Base-by-base conservation (phyloP, 768 basidiomycete species). In the Kwoniella sp. region DNA sequence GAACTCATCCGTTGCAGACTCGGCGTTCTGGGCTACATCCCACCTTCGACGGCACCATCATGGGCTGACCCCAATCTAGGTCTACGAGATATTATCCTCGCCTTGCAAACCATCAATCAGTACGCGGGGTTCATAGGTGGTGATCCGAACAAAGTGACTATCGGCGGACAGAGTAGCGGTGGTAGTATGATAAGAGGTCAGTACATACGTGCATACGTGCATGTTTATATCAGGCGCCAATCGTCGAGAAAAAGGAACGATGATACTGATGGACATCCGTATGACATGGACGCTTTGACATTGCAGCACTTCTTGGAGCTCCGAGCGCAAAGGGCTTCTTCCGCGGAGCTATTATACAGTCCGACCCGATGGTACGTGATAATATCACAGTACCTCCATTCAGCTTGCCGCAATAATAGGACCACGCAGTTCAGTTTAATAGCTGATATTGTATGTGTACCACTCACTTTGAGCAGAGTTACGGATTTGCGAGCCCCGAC, bases 91-190 rank as follows among this genome's bases (percentile, higher is more conserved):
- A 71, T 85, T 40, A 92, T 92, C 74, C 84, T 89, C 12, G 92
- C 85, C 12, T 82, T 90, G 48, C 83, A 84, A 71, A 89, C 90
- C 72, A 78, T 88, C 52, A 84, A 85, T 60, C 82, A 79, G 26
- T 83, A 86, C 21, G 75, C 86, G 10, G 83, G 86, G 9, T 44
- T 84, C 51, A 88, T 92, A 68, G 88, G 89, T 13, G 90, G 89
- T n/a, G 83, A 83, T 64, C 53, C 83, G 6, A 82, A 82, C 8
- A 67, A 68, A 55, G 68, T 92, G 67, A 90, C 89, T 0, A 60
- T 93, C 19, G 89, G 90, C 44, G 91, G 91, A 7, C 91, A 93
- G 80, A 90, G 89, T 77, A 85, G 86, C 53, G 91, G 91, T 51
- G 91, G 88, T 1, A 86, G 82, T 65, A 84, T 92, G 83, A 85